These are phyloP conservation scores for Lasiodiplodia gonubiensis DNA, from an alignment of 2,329 filamentous ascomycete genomes.

Conservation along the genomic window DNA sequence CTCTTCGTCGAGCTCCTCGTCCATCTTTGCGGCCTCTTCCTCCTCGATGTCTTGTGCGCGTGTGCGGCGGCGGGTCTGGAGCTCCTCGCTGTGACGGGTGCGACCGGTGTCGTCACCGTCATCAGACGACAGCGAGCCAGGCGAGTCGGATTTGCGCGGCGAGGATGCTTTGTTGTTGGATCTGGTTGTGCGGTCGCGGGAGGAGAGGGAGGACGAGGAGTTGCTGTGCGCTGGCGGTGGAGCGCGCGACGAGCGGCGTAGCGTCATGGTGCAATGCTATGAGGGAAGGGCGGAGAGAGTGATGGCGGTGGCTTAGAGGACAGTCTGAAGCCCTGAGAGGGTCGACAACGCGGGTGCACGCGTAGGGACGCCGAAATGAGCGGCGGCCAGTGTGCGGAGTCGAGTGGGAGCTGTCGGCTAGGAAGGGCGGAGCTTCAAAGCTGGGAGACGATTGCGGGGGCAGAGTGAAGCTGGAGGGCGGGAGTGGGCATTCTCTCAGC, in stretches of 20 bases:
- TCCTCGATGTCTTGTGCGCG: slow-evolving; percentile 73
- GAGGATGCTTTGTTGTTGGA: slow-evolving; percentile 75
- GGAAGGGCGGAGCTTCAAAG: slow-evolving; percentile 45
- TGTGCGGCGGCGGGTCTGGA: slow-evolving; percentile 77
- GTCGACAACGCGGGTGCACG: background rate
- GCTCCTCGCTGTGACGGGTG: slow-evolving; percentile 64
- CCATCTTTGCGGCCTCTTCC: slow-evolving; percentile 47
- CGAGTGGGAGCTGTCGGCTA: slow-evolving; percentile 35
- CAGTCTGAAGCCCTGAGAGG: slow-evolving; percentile 1
- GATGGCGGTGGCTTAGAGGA: slow-evolving; percentile 4
- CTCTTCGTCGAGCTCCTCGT: slow-evolving; percentile 65
- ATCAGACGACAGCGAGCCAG: slow-evolving; percentile 73
- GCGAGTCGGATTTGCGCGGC: slow-evolving; percentile 75
- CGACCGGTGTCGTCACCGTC: slow-evolving; percentile 64
- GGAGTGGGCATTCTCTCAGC: slow-evolving; percentile 38
- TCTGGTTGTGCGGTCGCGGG: slow-evolving; percentile 75
- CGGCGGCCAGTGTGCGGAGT: slow-evolving; percentile 30
- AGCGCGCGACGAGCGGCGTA: slow-evolving; percentile 90
- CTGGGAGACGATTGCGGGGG: slow-evolving; percentile 38
- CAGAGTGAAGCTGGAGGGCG: slow-evolving; percentile 31
- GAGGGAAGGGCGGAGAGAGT: slow-evolving; percentile 18
- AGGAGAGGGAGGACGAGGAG: slow-evolving; percentile 73
- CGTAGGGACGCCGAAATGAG: slow-evolving; percentile 31
- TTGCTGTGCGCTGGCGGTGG: slow-evolving; percentile 74
- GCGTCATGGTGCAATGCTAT: slow-evolving; percentile 58